Evolutionary conservation across 441 rosid species (phyloP).

Genomic region (Croton setiger): DNA sequence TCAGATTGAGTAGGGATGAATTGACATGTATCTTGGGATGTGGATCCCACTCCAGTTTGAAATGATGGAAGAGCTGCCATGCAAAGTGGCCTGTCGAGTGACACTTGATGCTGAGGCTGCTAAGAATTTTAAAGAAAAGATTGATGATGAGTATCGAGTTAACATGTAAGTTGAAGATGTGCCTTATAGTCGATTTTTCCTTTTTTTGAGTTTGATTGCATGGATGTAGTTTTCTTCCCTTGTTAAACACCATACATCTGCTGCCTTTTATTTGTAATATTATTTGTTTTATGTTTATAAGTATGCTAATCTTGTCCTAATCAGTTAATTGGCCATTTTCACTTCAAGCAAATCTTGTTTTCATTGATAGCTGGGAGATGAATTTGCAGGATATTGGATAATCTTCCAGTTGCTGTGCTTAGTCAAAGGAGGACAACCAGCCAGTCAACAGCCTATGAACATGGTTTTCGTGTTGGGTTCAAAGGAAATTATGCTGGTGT

Average conservation of each 20-base stretch:
- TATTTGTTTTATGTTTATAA: background rate
- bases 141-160: conserved; percentile 87
- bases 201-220: background rate
- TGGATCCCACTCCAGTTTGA: conserved; percentile 49
- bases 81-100: conserved; percentile 63
- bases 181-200: background rate
- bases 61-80: conserved; percentile 79
- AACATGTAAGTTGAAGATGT: conserved; percentile 62
- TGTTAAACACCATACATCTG: background rate
- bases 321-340: background rate
- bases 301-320: background rate
- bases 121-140: conserved; percentile 88
- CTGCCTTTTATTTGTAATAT: background rate
- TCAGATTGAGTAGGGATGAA: background rate
- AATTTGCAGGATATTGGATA: conserved; percentile 79
- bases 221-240: background rate
- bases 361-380: conserved; percentile 21
- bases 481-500: conserved; percentile 95
- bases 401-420: conserved; percentile 94
- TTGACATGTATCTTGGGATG: conserved; percentile 10
- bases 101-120: conserved; percentile 67
- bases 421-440: conserved; percentile 88
- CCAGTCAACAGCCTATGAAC: conserved; percentile 78
- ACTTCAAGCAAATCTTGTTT: background rate
- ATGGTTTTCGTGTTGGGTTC: conserved; percentile 92